These are phyloP conservation scores for Gossypioides kirkii DNA, from an alignment of 345 rosid species.

Conservation along the genomic window DNA sequence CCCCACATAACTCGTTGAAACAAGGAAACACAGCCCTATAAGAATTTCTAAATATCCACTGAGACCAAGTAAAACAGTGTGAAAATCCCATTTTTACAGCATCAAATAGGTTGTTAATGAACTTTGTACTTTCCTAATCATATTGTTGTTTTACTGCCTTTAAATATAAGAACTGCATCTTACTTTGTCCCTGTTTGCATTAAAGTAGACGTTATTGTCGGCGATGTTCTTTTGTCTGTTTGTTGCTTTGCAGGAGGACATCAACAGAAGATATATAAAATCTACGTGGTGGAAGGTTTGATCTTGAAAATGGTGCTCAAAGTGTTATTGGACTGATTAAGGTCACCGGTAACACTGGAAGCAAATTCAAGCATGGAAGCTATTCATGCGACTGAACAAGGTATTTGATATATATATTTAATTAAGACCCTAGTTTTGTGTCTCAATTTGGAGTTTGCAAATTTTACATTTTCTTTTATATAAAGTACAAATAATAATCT, in stretches of 20 bases:
- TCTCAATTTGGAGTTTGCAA: not conserved
- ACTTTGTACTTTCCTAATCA: too few species aligned
- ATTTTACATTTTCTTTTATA: not conserved
- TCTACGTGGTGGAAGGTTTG: slow-evolving; percentile 80
- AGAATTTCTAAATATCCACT: too few species aligned
- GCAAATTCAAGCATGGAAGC: slow-evolving; percentile 85
- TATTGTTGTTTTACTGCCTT: too few species aligned
- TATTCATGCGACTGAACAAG: slow-evolving; percentile 80
- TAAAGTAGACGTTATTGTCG: too few species aligned
- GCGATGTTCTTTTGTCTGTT: not conserved
- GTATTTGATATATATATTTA: slow-evolving; percentile 24
- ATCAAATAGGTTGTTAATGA: not conserved
- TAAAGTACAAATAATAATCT: not conserved
- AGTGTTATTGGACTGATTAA: slow-evolving; percentile 65
- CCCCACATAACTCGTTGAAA: too few species aligned
- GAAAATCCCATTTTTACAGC: not conserved
- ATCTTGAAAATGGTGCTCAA: slow-evolving; percentile 65
- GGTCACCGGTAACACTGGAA: slow-evolving; percentile 81
- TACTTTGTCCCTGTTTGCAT: too few species aligned
- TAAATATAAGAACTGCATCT: too few species aligned
- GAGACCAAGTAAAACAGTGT: not conserved
- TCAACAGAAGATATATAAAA: slow-evolving; percentile 61
- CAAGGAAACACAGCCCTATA: too few species aligned
- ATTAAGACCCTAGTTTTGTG: not conserved
- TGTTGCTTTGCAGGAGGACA: slow-evolving; percentile 46